Evolutionary conservation across 257 asterid genomes (phyloP).

Genomic region (Parsonsia alboflavescens): DNA sequence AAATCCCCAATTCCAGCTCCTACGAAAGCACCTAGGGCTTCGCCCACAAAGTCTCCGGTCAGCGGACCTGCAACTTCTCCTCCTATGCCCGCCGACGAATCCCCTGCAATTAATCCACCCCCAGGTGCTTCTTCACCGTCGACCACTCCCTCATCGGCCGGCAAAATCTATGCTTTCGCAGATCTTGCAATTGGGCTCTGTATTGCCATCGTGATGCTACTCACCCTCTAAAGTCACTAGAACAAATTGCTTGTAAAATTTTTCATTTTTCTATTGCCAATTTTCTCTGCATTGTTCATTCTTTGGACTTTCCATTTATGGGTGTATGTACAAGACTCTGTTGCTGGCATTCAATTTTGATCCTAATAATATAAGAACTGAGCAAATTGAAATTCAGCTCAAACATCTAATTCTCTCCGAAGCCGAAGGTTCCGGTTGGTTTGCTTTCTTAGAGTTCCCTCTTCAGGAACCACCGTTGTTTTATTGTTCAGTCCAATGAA

Average conservation of each 20-base stretch:
- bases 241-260: background rate
- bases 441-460: background rate
- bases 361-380: background rate
- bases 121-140: conserved; percentile 19
- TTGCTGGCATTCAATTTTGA: conserved; percentile 5
- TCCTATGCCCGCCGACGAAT: conserved; percentile 10
- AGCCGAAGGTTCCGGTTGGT: background rate
- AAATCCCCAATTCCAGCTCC: conserved; percentile 23
- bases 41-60: conserved; percentile 14
- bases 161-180: background rate
- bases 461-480: background rate
- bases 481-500: no score
- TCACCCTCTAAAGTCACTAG: background rate
- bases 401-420: background rate
- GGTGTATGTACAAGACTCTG: background rate
- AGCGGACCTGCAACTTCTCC: conserved; percentile 24
- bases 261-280: background rate
- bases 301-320: background rate
- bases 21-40: background rate
- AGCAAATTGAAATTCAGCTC: background rate
- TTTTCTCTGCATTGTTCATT: background rate
- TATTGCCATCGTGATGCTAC: background rate
- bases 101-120: conserved; percentile 28
- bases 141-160: conserved; percentile 18
- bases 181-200: background rate